Evolutionary conservation across 148 eudicot species (phyloP).

Genomic region (Pouteria glomerata): DNA sequence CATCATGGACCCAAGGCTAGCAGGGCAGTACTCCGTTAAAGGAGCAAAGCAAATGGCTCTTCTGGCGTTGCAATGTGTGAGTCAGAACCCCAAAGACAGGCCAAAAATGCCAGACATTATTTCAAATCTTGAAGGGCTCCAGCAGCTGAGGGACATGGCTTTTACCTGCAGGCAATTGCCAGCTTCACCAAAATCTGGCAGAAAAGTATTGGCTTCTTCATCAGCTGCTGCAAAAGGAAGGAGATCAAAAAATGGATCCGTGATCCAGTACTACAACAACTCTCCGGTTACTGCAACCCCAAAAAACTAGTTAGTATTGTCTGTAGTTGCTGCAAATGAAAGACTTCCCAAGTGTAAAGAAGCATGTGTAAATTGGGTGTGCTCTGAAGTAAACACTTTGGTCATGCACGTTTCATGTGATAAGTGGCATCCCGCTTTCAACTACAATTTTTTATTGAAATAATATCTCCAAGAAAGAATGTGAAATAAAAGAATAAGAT

Average conservation of each 20-base stretch:
- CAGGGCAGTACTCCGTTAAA: constrained; percentile 85
- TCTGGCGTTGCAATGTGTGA: constrained; percentile 68
- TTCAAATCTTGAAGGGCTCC: constrained; percentile 64
- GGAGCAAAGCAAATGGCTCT: constrained; percentile 82
- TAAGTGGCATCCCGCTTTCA: too few species aligned
- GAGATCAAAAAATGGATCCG: constrained; percentile 20
- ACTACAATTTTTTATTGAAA: too few species aligned
- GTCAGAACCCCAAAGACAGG: constrained; percentile 72
- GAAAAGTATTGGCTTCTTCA: too few species aligned
- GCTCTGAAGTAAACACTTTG: too few species aligned
- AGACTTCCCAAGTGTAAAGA: too few species aligned
- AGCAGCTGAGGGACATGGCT: constrained; percentile 76
- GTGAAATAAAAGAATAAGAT: too few species aligned
- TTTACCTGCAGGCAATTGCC: too few species aligned
- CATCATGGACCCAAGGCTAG: constrained; percentile 75
- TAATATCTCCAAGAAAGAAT: too few species aligned
- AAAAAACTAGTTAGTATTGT: constrained; percentile 21
- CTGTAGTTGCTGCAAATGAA: too few species aligned
- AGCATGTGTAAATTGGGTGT: too few species aligned
- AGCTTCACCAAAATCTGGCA: too few species aligned
- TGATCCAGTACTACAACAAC: constrained; percentile 29
- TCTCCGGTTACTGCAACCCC: constrained; percentile 42
- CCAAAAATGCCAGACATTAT: constrained; percentile 76
- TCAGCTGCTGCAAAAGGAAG: constrained; percentile 30
- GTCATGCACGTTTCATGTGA: too few species aligned